Percentiles rank a stretch among this genome's conserved stretches.
Conservation (phyloP, 257 asterid genomes). For the Forsythia viridissima region DNA sequence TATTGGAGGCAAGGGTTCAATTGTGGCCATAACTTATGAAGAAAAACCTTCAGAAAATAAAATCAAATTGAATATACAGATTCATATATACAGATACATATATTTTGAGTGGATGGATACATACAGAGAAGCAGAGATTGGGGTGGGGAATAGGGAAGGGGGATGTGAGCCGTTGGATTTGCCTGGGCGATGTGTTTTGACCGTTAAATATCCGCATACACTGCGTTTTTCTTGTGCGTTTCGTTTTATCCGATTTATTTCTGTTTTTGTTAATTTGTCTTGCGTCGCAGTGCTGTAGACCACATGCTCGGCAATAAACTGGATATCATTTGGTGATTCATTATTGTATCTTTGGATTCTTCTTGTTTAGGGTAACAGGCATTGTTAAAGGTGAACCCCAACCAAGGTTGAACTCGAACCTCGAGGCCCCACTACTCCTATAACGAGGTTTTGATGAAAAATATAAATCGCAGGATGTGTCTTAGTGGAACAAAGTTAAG, state of each 20-base stretch:
- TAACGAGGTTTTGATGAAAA: too few relatives aligned
- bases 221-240: constrained; percentile 1
- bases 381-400: too few relatives aligned
- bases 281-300: background rate
- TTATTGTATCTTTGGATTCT: too few relatives aligned
- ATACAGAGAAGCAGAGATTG: constrained; percentile 38
- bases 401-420: too few relatives aligned
- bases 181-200: constrained; percentile 34
- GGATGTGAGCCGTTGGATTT: constrained; percentile 51
- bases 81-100: constrained; percentile 23
- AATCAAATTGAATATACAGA: constrained; percentile 14
- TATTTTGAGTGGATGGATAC: constrained; percentile 28
- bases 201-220: constrained; percentile 36
- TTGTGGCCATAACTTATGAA: constrained; percentile 46
- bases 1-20: constrained; percentile 47
- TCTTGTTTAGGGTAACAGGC: too few relatives aligned
- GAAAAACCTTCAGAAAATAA: background rate
- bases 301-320: background rate
- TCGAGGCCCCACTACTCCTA: too few relatives aligned
- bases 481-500: too few relatives aligned
- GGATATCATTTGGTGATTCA: background rate
- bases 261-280: background rate
- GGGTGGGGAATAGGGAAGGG: constrained; percentile 36
- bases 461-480: too few relatives aligned
- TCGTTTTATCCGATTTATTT: constrained; percentile 20